These are phyloP conservation scores for Trichoderma sp. DNA, from an alignment of 2,329 filamentous ascomycete species.

Conservation along the genomic window DNA sequence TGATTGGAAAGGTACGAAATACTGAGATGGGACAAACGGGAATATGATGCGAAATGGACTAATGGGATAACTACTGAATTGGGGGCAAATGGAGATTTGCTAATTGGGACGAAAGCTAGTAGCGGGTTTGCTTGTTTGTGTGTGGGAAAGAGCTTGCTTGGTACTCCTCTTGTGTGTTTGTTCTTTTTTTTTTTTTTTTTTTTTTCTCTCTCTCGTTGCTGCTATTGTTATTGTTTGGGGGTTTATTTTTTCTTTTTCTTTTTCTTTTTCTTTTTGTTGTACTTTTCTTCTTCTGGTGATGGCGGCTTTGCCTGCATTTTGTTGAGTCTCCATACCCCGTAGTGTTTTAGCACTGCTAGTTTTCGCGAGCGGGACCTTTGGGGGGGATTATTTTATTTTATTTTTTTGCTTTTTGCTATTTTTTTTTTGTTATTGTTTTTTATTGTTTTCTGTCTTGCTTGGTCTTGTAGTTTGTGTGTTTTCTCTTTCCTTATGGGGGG, in stretches of 20 bases:
- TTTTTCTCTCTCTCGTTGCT: not conserved
- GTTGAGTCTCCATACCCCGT: slow-evolving; percentile 9
- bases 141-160: not conserved
- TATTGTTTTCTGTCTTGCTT: not conserved
- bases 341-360: slow-evolving; percentile 3
- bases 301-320: not conserved
- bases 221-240: not conserved
- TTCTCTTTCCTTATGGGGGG: not conserved
- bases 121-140: not conserved
- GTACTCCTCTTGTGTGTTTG: not conserved
- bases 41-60: not conserved
- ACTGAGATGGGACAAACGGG: not conserved
- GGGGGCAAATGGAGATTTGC: too few relatives aligned
- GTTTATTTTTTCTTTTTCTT: not conserved
- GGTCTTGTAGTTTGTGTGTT: not conserved
- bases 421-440: not conserved
- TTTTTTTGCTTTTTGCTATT: not conserved
- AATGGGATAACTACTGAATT: not conserved
- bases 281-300: not conserved
- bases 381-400: not conserved
- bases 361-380: not conserved
- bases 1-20: not conserved
- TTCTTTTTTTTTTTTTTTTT: not conserved
- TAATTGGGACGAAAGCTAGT: not conserved
- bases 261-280: not conserved